Conservation (phyloP, 2,329 filamentous ascomycete genomes). For the Thielaviopsis punctulata region DNA sequence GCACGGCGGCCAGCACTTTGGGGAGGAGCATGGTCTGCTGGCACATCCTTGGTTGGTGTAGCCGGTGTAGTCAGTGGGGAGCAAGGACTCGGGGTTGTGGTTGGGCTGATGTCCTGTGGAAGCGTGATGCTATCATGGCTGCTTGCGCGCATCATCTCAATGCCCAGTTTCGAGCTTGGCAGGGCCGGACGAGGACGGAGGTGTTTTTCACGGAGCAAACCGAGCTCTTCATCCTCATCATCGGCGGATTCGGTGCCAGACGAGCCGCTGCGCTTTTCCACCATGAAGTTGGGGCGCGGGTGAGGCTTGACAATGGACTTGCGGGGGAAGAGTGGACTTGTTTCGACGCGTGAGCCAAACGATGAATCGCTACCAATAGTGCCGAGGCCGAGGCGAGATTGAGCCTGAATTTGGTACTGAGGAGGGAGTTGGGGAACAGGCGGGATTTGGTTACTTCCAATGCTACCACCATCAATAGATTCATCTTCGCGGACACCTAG, state of each 20-base stretch:
- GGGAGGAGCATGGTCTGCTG: not conserved
- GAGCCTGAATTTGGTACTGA: slow-evolving; percentile 24
- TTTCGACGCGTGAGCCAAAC: slow-evolving; percentile 3
- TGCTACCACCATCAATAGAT: slow-evolving; percentile 17
- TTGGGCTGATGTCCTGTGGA: slow-evolving; percentile 27
- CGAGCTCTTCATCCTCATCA: slow-evolving; percentile 86
- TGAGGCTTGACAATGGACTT: slow-evolving; percentile 4
- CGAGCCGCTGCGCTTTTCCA: slow-evolving; percentile 46
- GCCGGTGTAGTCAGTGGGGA: not conserved
- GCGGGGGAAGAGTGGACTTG: not conserved
- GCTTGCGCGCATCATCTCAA: slow-evolving; percentile 96
- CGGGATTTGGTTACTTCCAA: slow-evolving; percentile 21
- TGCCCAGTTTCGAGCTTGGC: slow-evolving; percentile 75
- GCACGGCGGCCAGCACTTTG: not conserved
- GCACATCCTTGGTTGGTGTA: not conserved
- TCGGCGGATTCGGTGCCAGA: slow-evolving; percentile 59
- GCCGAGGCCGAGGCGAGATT: not conserved
- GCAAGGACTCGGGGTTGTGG: not conserved
- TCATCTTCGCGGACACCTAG: slow-evolving; percentile 45
- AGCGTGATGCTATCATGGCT: slow-evolving; percentile 65
- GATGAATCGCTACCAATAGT: slow-evolving; percentile 4
- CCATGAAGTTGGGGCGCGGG: slow-evolving; percentile 12
- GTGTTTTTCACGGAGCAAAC: slow-evolving; percentile 30
- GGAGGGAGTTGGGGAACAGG: slow-evolving; percentile 37
- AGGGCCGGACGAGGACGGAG: slow-evolving; percentile 38